Conservation (phyloP, 139 green algal species). For the Monoraphidium neglectum region DNA sequence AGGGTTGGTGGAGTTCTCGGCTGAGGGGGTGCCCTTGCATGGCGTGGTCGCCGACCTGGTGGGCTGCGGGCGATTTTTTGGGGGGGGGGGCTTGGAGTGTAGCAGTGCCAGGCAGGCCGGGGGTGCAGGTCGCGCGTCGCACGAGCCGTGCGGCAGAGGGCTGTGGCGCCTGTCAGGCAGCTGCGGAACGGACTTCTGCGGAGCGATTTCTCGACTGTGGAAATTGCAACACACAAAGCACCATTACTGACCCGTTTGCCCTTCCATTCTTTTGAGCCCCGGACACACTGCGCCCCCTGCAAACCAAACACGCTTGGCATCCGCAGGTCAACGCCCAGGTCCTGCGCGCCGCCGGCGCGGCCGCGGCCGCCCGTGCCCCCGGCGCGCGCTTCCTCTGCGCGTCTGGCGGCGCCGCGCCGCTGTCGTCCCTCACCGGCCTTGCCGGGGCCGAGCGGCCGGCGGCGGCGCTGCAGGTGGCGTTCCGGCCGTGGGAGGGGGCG, state of each 20-base stretch:
- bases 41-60: constrained; percentile 32
- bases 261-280: not conserved
- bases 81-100: not conserved
- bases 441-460: not conserved
- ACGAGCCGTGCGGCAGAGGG: not conserved
- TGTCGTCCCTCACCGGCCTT: not conserved
- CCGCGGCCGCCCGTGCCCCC: not conserved
- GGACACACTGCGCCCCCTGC: not conserved
- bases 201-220: not conserved
- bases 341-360: constrained; percentile 7
- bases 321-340: constrained; percentile 32
- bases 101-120: not conserved
- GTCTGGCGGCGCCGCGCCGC: not conserved
- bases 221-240: not conserved
- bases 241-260: not conserved
- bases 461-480: not conserved
- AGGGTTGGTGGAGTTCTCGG: constrained; percentile 23
- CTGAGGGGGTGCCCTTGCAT: constrained; percentile 26
- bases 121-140: not conserved
- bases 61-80: not conserved
- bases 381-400: constrained; percentile 7
- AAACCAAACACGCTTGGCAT: not conserved
- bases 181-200: not conserved
- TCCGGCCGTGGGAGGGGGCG: constrained; percentile 1
- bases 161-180: not conserved